Evolutionary conservation across 169 alveolate genomes (phyloP).

Genomic region (Babesia bigemina): DNA sequence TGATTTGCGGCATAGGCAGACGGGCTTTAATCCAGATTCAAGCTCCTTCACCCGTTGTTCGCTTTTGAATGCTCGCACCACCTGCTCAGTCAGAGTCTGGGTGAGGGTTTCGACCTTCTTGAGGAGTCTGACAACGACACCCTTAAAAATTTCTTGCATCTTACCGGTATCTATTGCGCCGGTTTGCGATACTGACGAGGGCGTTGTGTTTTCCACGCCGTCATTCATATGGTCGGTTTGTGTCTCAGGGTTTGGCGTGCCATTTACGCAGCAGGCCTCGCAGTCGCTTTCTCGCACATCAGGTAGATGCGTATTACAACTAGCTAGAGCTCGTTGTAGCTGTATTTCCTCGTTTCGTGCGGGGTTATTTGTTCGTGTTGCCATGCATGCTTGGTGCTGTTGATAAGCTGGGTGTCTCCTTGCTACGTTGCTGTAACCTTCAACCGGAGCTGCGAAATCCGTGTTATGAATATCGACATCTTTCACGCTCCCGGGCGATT

Average conservation of each 20-base stretch:
- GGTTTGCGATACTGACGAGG: neutral
- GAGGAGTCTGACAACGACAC: constrained; percentile 1
- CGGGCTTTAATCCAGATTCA: neutral
- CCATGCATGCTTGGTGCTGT: no score
- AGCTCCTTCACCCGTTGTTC: constrained; percentile 29
- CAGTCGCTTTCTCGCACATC: no score
- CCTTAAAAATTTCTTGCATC: neutral
- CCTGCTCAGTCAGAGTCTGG: constrained; percentile 54
- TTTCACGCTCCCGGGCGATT: neutral
- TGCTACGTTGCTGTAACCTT: no score
- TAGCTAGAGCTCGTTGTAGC: no score
- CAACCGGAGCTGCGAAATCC: neutral
- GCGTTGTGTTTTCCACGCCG: neutral
- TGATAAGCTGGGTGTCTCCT: no score
- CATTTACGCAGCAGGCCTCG: neutral
- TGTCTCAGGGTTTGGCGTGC: neutral
- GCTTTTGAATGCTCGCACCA: constrained; percentile 30
- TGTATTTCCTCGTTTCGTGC: no score
- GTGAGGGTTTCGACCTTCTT: constrained; percentile 36
- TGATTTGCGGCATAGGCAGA: constrained; percentile 42
- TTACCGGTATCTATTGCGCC: neutral
- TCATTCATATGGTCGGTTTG: neutral
- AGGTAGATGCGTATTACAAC: no score
- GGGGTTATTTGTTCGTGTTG: no score
- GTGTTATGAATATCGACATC: neutral